Evolutionary conservation across 2,329 filamentous ascomycete species (phyloP), one percentile per base, ranked within the genome.

Genomic region (Aspergillus novofumigatus): DNA sequence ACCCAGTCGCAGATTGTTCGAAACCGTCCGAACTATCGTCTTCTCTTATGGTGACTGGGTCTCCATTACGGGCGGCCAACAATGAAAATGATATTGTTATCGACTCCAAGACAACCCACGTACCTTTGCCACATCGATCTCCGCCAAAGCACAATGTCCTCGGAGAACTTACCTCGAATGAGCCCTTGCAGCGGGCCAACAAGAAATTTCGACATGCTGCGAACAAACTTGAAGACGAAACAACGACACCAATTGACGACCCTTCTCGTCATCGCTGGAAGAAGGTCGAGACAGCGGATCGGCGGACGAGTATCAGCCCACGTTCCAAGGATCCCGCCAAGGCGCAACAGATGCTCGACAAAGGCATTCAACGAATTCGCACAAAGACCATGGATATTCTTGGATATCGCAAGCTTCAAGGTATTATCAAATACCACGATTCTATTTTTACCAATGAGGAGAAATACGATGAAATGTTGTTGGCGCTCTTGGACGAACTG

Each of bases 351-450:
- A 75, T 76, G 67, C 67, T 78, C 21, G 67, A 67, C 48, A 75
- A 72, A 51, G 75, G 69, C 1, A 70, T 76, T 11, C 60, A 61
- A 45, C 69, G 71, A 28, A 75, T 78, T 29, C 64, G 62, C 21
- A 65, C 69, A 0, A 68, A 69, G 26, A 66, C 64, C 2, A 70
- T 78, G 59, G 75, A 77, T 53, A 71, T 76, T 21, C 70, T 72
- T 42, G 75, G 73, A 26, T 77, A 77, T 56, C 70, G 75, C 7
- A 77, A 77, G 57, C 61, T 78, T 4, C 76, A 78, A 56, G 68
- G 68, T 4, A 60, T 78, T 17, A 72, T 77, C 59, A 67, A 72
- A 56, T 70, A 69, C 49, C 72, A 75, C 26, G 67, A 72, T 26
- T 62, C 67, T 6, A 67, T 77, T 26, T 71, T 74, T 20, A 60